phyloP scores from a whole-genome alignment of 352 stramenopile species.

The Pythium oligandrum region DNA sequence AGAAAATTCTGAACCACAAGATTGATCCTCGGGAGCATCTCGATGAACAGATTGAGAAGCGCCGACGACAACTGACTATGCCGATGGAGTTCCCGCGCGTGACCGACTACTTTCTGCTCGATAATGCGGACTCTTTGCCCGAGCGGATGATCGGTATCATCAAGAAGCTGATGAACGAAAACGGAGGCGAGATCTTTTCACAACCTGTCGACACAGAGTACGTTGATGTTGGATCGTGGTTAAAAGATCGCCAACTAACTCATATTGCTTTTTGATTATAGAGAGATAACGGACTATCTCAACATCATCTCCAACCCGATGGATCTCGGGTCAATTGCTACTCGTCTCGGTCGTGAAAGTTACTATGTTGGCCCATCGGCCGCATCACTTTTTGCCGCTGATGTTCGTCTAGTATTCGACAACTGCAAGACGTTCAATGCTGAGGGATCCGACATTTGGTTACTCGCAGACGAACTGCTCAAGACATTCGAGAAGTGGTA shows the following conservation, averaged over 20 bases:
- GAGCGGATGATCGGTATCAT: slow-evolving; percentile 77
- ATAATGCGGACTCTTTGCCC: slow-evolving; percentile 60
- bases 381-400: slow-evolving; percentile 71
- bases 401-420: slow-evolving; percentile 80
- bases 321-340: slow-evolving; percentile 79
- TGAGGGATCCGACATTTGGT: slow-evolving; percentile 77
- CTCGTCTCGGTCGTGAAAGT: slow-evolving; percentile 62
- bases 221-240: slow-evolving; percentile 7
- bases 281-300: slow-evolving; percentile 78
- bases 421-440: slow-evolving; percentile 88
- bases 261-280: slow-evolving; percentile 14
- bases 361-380: slow-evolving; percentile 78
- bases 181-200: slow-evolving; percentile 78
- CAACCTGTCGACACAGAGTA: slow-evolving; percentile 75
- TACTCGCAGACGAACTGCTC: slow-evolving; percentile 59
- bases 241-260: neutral
- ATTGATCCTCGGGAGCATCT: slow-evolving; percentile 75
- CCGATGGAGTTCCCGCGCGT: slow-evolving; percentile 61
- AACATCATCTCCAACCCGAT: slow-evolving; percentile 87
- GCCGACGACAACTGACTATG: slow-evolving; percentile 44
- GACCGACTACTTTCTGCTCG: slow-evolving; percentile 78
- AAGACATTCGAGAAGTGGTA: slow-evolving; percentile 85
- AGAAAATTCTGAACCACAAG: slow-evolving; percentile 87
- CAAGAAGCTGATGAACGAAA: slow-evolving; percentile 78
- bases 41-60: slow-evolving; percentile 80